phyloP scores from a whole-genome alignment of 2,329 filamentous ascomycete genomes.

The Fusarium brachygibbosum region DNA sequence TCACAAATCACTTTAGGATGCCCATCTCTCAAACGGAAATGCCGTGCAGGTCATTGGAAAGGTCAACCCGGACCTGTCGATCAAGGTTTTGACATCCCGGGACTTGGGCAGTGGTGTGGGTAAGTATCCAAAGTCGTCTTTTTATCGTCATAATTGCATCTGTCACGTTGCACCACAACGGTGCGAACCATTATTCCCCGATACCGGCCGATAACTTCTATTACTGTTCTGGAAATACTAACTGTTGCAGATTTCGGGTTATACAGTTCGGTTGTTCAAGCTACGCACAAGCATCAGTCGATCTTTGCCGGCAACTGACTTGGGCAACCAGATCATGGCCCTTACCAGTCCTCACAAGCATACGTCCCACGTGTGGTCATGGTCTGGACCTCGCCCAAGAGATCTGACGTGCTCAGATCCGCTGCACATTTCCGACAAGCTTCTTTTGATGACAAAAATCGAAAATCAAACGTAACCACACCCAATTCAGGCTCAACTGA shows the following conservation, averaged over 20 bases:
- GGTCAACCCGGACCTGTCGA: slow-evolving; percentile 78
- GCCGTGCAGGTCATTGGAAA: slow-evolving; percentile 84
- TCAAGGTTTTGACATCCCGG: slow-evolving; percentile 77
- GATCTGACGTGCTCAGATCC: slow-evolving; percentile 7
- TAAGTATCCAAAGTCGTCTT: slow-evolving; percentile 59
- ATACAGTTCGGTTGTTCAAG: slow-evolving; percentile 84
- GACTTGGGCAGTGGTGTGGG: slow-evolving; percentile 79
- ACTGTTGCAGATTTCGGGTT: slow-evolving; percentile 76
- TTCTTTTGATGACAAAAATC: slow-evolving; percentile 10
- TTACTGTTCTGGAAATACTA: background rate
- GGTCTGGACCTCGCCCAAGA: slow-evolving; percentile 54
- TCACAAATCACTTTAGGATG: slow-evolving; percentile 67
- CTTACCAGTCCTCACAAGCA: slow-evolving; percentile 33
- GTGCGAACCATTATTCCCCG: background rate
- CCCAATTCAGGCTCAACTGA: slow-evolving; percentile 15
- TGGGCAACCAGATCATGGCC: slow-evolving; percentile 49
- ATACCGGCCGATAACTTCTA: background rate
- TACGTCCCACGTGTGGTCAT: slow-evolving; percentile 55
- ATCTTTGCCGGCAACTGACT: slow-evolving; percentile 74
- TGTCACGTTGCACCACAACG: background rate
- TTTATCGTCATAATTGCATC: slow-evolving; percentile 41
- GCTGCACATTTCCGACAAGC: slow-evolving; percentile 14
- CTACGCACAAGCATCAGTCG: slow-evolving; percentile 82
- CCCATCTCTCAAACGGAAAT: slow-evolving; percentile 77
- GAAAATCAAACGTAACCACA: slow-evolving; percentile 25